Evolutionary conservation across 345 rosid species (phyloP).

Genomic region (Lagerstroemia speciosa): DNA sequence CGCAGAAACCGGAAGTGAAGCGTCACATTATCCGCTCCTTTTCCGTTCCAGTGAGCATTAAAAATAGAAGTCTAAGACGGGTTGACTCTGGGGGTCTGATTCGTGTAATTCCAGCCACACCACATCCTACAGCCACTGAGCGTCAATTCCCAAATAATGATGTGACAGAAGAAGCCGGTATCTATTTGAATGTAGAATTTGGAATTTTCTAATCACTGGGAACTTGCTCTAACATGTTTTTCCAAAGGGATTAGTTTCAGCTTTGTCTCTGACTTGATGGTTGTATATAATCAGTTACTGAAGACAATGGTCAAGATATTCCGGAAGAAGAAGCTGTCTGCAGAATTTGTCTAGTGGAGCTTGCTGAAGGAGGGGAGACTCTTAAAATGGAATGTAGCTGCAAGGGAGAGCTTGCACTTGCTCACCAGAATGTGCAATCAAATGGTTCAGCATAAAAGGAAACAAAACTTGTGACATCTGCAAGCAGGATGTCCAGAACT

Average conservation of each 20-base stretch:
- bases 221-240: neutral
- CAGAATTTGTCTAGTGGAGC: conserved; percentile 51
- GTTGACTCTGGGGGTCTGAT: conserved; percentile 38
- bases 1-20: conserved; percentile 26
- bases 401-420: conserved; percentile 59
- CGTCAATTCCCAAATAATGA: conserved; percentile 17
- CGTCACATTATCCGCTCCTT: conserved; percentile 38
- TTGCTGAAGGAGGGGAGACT: conserved; percentile 37
- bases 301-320: conserved; percentile 29
- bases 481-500: conserved; percentile 46
- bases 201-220: neutral
- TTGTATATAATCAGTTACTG: conserved; percentile 15
- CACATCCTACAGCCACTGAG: conserved; percentile 18
- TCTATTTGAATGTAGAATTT: neutral
- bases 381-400: conserved; percentile 62
- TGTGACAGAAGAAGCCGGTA: conserved; percentile 25
- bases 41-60: conserved; percentile 42
- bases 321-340: conserved; percentile 30
- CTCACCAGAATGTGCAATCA: conserved; percentile 55
- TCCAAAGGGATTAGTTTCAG: neutral
- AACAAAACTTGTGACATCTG: conserved; percentile 56
- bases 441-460: conserved; percentile 60
- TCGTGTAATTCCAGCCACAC: conserved; percentile 37
- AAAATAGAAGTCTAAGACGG: conserved; percentile 30
- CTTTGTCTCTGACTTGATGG: neutral